These are phyloP conservation scores for Phaseolus lunatus DNA, from an alignment of 306 rosid species.

Conservation along the genomic window DNA sequence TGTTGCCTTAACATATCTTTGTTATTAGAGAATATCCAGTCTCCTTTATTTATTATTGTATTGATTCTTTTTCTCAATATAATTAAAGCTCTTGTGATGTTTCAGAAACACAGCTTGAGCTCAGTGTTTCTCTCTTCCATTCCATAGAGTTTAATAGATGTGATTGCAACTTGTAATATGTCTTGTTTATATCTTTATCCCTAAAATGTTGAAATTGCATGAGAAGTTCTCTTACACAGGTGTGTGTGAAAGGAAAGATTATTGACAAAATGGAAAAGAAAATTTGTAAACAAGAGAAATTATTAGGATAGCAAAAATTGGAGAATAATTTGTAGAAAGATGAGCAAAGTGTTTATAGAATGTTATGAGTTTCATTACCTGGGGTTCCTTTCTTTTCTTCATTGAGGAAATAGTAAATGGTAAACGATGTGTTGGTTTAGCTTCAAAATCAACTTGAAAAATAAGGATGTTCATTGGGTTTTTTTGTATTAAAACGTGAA, in stretches of 20 bases:
- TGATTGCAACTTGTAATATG: constrained; percentile 10
- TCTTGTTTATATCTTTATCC: neutral
- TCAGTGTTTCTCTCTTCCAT: too few species aligned
- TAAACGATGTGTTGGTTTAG: neutral
- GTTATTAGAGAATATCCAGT: too few species aligned
- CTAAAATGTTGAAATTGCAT: neutral
- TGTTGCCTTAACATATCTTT: too few species aligned
- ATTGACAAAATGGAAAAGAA: neutral
- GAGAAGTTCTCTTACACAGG: neutral
- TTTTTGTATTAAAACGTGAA: neutral
- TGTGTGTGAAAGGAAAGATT: neutral
- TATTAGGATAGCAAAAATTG: neutral
- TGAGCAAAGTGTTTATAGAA: neutral
- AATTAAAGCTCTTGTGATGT: too few species aligned
- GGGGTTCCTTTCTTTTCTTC: neutral
- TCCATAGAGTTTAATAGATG: too few species aligned
- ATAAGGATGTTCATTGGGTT: neutral
- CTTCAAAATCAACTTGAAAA: constrained; percentile 7
- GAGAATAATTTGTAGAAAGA: neutral
- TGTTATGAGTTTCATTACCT: neutral
- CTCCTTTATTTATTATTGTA: too few species aligned
- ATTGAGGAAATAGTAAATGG: neutral
- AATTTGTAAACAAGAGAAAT: neutral
- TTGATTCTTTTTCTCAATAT: too few species aligned
- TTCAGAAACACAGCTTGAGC: too few species aligned